phyloP scores from a whole-genome alignment of 2,329 filamentous ascomycete species.

The Penicillium sp. region DNA sequence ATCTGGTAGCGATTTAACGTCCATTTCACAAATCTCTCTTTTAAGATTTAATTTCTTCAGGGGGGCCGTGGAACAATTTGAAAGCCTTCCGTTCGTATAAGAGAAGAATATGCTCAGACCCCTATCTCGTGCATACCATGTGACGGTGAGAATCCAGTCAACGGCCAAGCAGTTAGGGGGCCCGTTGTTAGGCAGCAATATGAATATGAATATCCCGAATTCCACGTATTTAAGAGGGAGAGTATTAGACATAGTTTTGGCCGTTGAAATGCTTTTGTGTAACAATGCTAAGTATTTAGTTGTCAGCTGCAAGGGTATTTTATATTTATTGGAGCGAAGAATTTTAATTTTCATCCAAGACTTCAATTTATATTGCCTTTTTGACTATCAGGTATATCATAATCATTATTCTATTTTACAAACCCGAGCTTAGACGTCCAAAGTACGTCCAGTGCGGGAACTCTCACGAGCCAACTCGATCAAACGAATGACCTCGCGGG shows the following conservation, averaged over 20 bases:
- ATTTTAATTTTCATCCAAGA: not conserved
- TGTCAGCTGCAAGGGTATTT: not conserved
- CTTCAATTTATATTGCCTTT: constrained; percentile 2
- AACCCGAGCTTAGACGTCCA: constrained; percentile 33
- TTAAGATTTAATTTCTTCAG: not conserved
- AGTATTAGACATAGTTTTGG: not conserved
- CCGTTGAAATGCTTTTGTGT: not conserved
- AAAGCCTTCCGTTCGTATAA: not conserved
- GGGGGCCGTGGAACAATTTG: not conserved
- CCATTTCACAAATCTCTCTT: constrained; percentile 8
- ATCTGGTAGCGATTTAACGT: constrained; percentile 17
- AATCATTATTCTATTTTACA: constrained; percentile 16
- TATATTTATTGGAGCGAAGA: not conserved
- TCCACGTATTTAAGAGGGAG: not conserved
- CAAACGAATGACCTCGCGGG: constrained; percentile 54
- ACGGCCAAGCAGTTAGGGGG: not conserved
- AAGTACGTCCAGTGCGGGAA: constrained; percentile 51
- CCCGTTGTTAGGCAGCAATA: not conserved
- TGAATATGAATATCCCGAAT: not conserved
- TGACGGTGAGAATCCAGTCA: not conserved
- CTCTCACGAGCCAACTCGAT: constrained; percentile 57
- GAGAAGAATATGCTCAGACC: not conserved
- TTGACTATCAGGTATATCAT: constrained; percentile 13
- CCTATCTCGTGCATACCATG: not conserved
- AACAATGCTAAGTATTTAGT: not conserved